Percentiles rank a stretch among this genome's conserved stretches.
These are phyloP conservation scores for Colletotrichum lentis DNA, from an alignment of 2,329 filamentous ascomycete genomes.

Conservation along the genomic window DNA sequence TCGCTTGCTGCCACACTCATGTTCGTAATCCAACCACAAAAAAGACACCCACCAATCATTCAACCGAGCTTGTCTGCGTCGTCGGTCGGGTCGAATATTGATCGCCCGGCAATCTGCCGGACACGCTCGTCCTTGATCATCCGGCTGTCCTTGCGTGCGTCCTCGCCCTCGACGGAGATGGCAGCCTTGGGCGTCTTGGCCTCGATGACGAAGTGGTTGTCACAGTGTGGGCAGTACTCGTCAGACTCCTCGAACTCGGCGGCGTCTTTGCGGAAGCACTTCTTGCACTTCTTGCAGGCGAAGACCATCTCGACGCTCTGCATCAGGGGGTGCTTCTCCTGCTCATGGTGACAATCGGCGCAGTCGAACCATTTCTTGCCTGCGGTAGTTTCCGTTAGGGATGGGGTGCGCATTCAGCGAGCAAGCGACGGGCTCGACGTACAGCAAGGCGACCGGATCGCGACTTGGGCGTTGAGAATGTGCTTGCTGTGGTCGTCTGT, in stretches of 20 bases:
- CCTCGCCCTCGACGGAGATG: constrained; percentile 89
- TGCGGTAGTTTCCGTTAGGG: constrained; percentile 47
- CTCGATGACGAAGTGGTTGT: constrained; percentile 97
- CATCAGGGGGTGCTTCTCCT: constrained; percentile 77
- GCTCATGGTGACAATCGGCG: constrained; percentile 89
- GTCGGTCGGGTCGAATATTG: constrained; percentile 79
- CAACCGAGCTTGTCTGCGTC: constrained; percentile 80
- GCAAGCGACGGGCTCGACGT: constrained; percentile 48
- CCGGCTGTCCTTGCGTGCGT: constrained; percentile 82
- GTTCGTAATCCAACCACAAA: constrained; percentile 18
- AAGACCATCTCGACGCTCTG: constrained; percentile 90
- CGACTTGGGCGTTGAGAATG: constrained; percentile 95
- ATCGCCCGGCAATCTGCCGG: constrained; percentile 62
- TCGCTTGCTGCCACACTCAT: constrained; percentile 31
- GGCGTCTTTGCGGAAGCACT: constrained; percentile 95
- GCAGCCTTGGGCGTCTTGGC: constrained; percentile 84
- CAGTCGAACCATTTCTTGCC: constrained; percentile 99
- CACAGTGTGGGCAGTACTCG: constrained; percentile 98
- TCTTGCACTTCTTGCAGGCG: constrained; percentile 98
- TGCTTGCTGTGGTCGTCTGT: constrained; percentile 75
- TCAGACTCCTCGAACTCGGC: constrained; percentile 94
- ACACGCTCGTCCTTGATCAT: constrained; percentile 94
- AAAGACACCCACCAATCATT: constrained; percentile 41
- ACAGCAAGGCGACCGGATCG: constrained; percentile 97
- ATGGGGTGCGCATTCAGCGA: constrained; percentile 18